Percentiles rank a stretch among this genome's conserved stretches.
Conservation (phyloP, 2,329 filamentous ascomycete species). For the Celoporthe dispersa region DNA sequence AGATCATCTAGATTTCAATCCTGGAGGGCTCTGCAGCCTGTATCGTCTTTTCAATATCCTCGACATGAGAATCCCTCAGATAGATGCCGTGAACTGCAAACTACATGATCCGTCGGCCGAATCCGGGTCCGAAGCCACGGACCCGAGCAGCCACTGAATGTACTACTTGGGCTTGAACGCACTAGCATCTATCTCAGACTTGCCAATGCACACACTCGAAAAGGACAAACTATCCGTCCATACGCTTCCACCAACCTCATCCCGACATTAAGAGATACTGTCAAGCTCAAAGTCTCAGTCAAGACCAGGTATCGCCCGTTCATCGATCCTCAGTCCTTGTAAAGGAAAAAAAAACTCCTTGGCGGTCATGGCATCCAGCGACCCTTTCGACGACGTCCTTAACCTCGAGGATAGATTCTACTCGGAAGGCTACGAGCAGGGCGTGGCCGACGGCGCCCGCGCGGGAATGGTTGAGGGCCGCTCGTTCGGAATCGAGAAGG, state of each 20-base stretch:
- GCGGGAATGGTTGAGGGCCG: conserved; percentile 87
- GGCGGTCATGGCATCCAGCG: conserved; percentile 40
- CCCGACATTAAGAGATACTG: neutral
- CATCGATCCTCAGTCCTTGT: neutral
- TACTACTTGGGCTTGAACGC: neutral
- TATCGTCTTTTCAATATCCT: neutral
- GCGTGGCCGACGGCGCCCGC: conserved; percentile 73
- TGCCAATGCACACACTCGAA: neutral
- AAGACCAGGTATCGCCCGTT: neutral
- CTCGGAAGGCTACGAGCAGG: conserved; percentile 77
- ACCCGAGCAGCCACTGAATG: neutral
- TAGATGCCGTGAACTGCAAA: too few species aligned
- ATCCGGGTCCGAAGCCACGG: neutral
- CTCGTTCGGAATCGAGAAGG: conserved; percentile 87
- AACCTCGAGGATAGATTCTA: conserved; percentile 75
- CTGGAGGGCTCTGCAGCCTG: too few species aligned
- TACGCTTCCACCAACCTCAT: neutral
- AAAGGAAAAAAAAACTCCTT: neutral
- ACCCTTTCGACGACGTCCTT: conserved; percentile 61
- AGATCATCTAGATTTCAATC: too few species aligned
- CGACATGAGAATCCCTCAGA: neutral
- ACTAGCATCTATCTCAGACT: neutral
- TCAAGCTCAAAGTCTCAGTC: neutral
- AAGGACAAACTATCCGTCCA: neutral
- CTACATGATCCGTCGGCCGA: neutral